Evolutionary conservation across 1,139 yeast species (phyloP).

Genomic region (Candida dubliniensis): DNA sequence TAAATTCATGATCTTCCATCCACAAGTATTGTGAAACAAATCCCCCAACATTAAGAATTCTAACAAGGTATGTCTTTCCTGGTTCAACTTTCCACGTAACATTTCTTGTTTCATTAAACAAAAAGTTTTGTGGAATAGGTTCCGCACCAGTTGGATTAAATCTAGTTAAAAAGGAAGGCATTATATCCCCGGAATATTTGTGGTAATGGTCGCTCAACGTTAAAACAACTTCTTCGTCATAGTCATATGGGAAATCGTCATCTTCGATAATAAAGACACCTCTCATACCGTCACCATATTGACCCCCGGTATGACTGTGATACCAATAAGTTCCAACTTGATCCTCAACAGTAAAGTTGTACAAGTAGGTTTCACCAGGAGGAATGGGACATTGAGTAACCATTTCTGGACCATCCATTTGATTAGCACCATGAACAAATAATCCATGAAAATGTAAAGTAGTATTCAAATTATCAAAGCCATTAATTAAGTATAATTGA

Average conservation of each 20-base stretch:
- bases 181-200: constrained; percentile 43
- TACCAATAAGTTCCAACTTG: constrained; percentile 82
- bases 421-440: constrained; percentile 57
- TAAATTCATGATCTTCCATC: constrained; percentile 66
- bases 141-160: constrained; percentile 84
- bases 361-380: constrained; percentile 60
- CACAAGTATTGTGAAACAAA: constrained; percentile 71
- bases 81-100: constrained; percentile 59
- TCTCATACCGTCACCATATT: constrained; percentile 77
- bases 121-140: constrained; percentile 67
- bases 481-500: constrained; percentile 57
- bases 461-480: constrained; percentile 53
- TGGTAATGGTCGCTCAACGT: constrained; percentile 67
- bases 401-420: constrained; percentile 79
- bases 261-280: constrained; percentile 70
- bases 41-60: constrained; percentile 66
- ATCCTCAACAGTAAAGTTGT: constrained; percentile 62
- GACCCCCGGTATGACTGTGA: constrained; percentile 78
- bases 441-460: constrained; percentile 79
- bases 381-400: constrained; percentile 78
- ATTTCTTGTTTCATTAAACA: constrained; percentile 65
- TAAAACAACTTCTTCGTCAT: constrained; percentile 61
- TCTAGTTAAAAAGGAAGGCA: constrained; percentile 50
- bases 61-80: constrained; percentile 60
- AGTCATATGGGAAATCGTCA: constrained; percentile 53